Conservation (phyloP, 2,329 filamentous ascomycete genomes). For the Tetracladium maxilliforme region DNA sequence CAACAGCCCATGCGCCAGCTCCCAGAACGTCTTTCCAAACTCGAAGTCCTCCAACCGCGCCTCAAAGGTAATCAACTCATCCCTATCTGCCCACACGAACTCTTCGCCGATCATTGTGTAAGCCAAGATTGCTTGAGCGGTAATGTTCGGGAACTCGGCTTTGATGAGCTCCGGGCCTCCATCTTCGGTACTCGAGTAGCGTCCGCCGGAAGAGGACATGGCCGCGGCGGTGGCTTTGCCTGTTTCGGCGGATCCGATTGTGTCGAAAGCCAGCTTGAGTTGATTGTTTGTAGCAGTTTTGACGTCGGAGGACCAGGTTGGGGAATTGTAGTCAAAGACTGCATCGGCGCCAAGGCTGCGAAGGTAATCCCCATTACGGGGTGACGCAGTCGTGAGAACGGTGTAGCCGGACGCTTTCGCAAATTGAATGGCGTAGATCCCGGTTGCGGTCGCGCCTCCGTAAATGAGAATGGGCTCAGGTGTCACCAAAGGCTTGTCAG, state of each 20-base stretch:
- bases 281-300: slow-evolving; percentile 24
- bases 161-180: too few relatives aligned
- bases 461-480: slow-evolving; percentile 29
- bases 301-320: slow-evolving; percentile 27
- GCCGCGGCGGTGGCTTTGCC: slow-evolving; percentile 22
- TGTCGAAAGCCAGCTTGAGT: slow-evolving; percentile 30
- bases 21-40: slow-evolving; percentile 22
- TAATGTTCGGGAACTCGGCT: slow-evolving; percentile 9
- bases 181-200: too few relatives aligned
- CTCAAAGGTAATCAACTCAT: too few relatives aligned
- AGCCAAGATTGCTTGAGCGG: too few relatives aligned
- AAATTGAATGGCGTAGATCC: slow-evolving; percentile 31
- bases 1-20: slow-evolving; percentile 16
- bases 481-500: slow-evolving; percentile 20
- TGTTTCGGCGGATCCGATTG: slow-evolving; percentile 23
- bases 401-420: slow-evolving; percentile 19
- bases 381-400: slow-evolving; percentile 29
- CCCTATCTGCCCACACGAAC: too few relatives aligned
- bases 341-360: slow-evolving; percentile 28
- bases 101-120: too few relatives aligned
- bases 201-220: slow-evolving; percentile 18
- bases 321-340: slow-evolving; percentile 33
- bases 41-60: slow-evolving; percentile 14
- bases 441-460: slow-evolving; percentile 33
- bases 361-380: slow-evolving; percentile 30